Percentiles rank a stretch among this genome's conserved stretches.
phyloP scores from a whole-genome alignment of 352 stramenopile species.

The Phytopythium chamaehyphon region DNA sequence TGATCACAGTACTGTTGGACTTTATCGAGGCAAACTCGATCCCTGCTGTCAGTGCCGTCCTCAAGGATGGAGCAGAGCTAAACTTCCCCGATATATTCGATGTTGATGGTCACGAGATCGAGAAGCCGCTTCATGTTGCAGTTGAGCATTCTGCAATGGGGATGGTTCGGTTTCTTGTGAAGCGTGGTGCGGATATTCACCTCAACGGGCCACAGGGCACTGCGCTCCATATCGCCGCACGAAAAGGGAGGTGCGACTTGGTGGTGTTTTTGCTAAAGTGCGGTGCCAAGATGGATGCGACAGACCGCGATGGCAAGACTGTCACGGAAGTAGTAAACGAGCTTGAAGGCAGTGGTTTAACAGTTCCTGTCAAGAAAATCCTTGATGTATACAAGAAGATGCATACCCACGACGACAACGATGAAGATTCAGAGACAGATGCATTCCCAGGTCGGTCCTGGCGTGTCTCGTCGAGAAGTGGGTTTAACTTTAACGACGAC shows the following conservation, averaged over 20 bases:
- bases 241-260: constrained; percentile 60
- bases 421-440: constrained; percentile 48
- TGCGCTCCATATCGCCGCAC: constrained; percentile 62
- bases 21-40: constrained; percentile 74
- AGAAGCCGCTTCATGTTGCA: constrained; percentile 67
- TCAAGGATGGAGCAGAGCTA: constrained; percentile 76
- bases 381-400: constrained; percentile 42
- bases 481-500: constrained; percentile 45
- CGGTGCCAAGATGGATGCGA: constrained; percentile 50
- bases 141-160: constrained; percentile 50
- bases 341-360: constrained; percentile 1
- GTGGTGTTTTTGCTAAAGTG: constrained; percentile 75
- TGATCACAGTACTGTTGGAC: constrained; percentile 59
- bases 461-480: constrained; percentile 51
- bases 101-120: constrained; percentile 41
- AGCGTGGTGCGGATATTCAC: constrained; percentile 68
- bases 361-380: constrained; percentile 41
- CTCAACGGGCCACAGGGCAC: constrained; percentile 45
- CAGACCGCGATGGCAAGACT: constrained; percentile 43
- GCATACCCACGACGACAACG: constrained; percentile 30
- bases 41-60: constrained; percentile 56
- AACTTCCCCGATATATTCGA: constrained; percentile 53
- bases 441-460: constrained; percentile 21
- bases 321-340: constrained; percentile 44
- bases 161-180: constrained; percentile 79